Conservation (phyloP, 208 protist genomes). For the Novymonas esmeraldas region DNA sequence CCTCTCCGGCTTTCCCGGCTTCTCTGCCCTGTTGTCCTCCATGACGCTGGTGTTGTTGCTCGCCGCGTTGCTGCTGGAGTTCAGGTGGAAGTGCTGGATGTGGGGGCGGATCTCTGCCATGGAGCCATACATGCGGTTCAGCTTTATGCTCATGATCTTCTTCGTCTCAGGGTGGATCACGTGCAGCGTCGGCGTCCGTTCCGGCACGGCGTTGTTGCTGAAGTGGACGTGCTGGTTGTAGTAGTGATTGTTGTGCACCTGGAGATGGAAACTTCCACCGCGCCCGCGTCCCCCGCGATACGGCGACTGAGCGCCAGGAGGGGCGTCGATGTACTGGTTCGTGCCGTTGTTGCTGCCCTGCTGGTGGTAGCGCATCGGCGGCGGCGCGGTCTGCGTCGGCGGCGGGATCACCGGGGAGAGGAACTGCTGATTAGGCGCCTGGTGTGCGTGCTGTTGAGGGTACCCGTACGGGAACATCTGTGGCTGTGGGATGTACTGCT, state of each 20-base stretch:
- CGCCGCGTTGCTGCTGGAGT: conserved; percentile 2
- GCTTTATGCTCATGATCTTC: conserved; percentile 57
- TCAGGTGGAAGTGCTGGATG: conserved; percentile 22
- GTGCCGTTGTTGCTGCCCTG: conserved; percentile 34
- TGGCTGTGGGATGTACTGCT: conserved; percentile 30
- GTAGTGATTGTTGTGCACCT: conserved; percentile 52
- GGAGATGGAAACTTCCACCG: conserved; percentile 30
- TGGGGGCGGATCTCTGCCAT: conserved; percentile 53
- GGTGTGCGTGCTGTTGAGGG: conserved; percentile 15
- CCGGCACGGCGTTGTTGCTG: conserved; percentile 74
- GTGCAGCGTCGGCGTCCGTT: conserved; percentile 65
- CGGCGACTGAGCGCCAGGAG: conserved; percentile 1
- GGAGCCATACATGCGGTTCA: conserved; percentile 68
- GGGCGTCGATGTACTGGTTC: conserved; percentile 22
- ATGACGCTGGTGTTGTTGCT: conserved; percentile 27
- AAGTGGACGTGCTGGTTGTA: conserved; percentile 57
- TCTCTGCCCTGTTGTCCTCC: conserved; percentile 14
- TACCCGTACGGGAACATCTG: conserved; percentile 37
- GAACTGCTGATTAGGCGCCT: conserved; percentile 18
- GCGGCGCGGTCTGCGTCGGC: conserved; percentile 13
- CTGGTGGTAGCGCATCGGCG: conserved; percentile 23
- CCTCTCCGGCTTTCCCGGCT: conserved; percentile 9
- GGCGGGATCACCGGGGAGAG: conserved; percentile 5
- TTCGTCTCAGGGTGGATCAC: conserved; percentile 47
- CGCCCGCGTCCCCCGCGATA: conserved; percentile 21